Conservation (phyloP, 208 protist genomes). For the Leishmania lainsoni region DNA sequence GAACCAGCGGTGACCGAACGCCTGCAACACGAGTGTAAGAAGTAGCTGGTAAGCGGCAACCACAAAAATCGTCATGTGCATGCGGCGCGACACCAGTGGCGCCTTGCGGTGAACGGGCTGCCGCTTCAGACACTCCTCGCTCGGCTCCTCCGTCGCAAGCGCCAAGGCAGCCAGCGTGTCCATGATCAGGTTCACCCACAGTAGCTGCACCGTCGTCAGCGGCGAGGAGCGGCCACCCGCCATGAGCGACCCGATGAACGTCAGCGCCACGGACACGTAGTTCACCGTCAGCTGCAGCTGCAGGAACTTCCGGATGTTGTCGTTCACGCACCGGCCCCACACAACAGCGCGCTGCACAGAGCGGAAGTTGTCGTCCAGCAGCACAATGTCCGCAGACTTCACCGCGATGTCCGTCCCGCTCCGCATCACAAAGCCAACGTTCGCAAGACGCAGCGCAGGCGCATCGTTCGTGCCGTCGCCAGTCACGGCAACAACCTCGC, state of each 20-base stretch:
- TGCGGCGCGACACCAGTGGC: conserved; percentile 82
- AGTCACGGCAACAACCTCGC: conserved; percentile 87
- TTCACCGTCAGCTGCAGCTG: conserved; percentile 99
- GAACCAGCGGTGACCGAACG: conserved; percentile 47
- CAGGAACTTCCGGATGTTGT: conserved; percentile 96
- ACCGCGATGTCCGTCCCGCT: conserved; percentile 96
- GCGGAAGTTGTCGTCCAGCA: conserved; percentile 99
- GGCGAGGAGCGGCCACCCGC: conserved; percentile 67
- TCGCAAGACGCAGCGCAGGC: conserved; percentile 94
- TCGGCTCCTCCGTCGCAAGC: conserved; percentile 96
- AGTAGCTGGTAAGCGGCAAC: conserved; percentile 71
- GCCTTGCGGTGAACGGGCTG: conserved; percentile 75
- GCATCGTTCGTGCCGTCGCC: conserved; percentile 98
- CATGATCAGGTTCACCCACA: conserved; percentile 99
- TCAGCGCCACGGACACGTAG: conserved; percentile 93
- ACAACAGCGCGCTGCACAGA: conserved; percentile 96
- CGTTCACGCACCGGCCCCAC: conserved; percentile 89
- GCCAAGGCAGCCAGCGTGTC: conserved; percentile 97
- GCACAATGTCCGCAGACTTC: conserved; percentile 90
- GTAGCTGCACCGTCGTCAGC: conserved; percentile 95
- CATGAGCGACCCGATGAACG: conserved; percentile 91
- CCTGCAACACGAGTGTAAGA: conserved; percentile 59
- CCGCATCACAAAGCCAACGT: conserved; percentile 98
- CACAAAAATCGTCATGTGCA: conserved; percentile 80
- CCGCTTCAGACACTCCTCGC: conserved; percentile 69